Conservation (phyloP, 2,329 filamentous ascomycete genomes). For the Colletotrichum sp. region DNA sequence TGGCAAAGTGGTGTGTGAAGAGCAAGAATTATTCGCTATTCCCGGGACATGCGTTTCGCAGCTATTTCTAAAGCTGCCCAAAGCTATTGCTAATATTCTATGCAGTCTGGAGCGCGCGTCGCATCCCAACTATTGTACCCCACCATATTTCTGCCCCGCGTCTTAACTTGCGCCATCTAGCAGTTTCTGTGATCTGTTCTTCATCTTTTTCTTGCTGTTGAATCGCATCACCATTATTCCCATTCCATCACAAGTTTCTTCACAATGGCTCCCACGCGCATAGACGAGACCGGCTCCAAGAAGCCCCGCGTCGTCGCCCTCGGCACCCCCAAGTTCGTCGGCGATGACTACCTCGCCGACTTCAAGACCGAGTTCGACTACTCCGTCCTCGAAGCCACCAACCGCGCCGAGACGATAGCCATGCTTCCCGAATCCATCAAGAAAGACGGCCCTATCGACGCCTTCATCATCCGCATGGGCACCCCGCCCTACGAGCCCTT, state of each 20-base stretch:
- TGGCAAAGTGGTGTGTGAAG: not conserved
- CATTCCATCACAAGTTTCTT: not conserved
- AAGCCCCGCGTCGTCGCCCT: constrained; percentile 48
- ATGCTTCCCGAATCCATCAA: constrained; percentile 39
- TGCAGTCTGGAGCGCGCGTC: not conserved
- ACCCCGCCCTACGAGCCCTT: constrained; percentile 54
- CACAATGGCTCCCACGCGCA: not conserved
- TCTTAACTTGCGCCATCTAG: not conserved
- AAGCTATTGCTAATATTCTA: not conserved
- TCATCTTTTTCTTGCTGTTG: not conserved
- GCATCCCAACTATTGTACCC: not conserved
- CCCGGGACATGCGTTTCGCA: not conserved
- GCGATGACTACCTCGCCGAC: constrained; percentile 41
- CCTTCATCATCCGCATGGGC: constrained; percentile 55
- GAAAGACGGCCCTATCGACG: constrained; percentile 46
- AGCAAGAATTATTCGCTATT: not conserved
- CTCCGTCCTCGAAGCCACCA: constrained; percentile 39
- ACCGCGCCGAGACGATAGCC: constrained; percentile 38
- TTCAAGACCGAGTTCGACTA: constrained; percentile 43
- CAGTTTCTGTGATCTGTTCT: not conserved
- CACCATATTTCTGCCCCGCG: not conserved
- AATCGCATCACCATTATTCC: not conserved
- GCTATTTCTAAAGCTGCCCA: not conserved
- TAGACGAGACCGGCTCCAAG: not conserved
- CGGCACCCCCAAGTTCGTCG: constrained; percentile 41